phyloP scores from a whole-genome alignment of 2,329 filamentous ascomycete species.

The Verticillium albo-atrum region DNA sequence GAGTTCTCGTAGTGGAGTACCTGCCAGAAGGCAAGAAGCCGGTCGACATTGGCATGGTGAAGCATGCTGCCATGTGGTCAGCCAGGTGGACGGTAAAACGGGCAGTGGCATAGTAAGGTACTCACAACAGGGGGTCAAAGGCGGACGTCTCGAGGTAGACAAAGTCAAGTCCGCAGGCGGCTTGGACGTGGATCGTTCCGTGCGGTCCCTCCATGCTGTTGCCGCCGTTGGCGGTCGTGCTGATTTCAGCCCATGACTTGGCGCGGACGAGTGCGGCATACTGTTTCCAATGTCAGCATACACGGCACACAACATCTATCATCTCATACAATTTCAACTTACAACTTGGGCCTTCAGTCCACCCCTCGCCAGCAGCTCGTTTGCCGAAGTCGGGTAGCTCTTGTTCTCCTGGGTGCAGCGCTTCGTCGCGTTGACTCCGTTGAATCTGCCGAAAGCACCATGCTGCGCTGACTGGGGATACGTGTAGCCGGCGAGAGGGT shows the following conservation, averaged over 20 bases:
- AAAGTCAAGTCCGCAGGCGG: conserved; percentile 31
- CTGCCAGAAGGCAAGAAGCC: conserved; percentile 56
- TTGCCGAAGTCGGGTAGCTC: conserved; percentile 35
- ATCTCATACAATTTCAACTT: conserved; percentile 14
- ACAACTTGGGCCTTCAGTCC: conserved; percentile 37
- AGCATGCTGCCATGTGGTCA: conserved; percentile 33
- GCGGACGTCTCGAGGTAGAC: conserved; percentile 32
- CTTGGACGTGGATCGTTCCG: conserved; percentile 33
- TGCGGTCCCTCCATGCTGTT: conserved; percentile 40
- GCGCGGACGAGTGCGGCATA: conserved; percentile 36
- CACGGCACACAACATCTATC: not conserved
- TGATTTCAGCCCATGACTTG: conserved; percentile 32
- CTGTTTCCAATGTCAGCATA: conserved; percentile 16
- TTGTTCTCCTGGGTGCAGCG: conserved; percentile 6
- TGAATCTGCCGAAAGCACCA: conserved; percentile 30
- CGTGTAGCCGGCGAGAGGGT: conserved; percentile 48
- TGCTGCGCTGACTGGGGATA: conserved; percentile 37
- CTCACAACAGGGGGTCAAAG: conserved; percentile 44
- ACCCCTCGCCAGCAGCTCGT: conserved; percentile 23
- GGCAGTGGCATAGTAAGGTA: not conserved
- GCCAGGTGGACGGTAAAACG: conserved; percentile 1
- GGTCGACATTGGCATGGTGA: conserved; percentile 57
- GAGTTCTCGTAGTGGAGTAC: conserved; percentile 32
- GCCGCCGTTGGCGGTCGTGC: conserved; percentile 29
- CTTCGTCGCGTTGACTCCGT: conserved; percentile 5